Evolutionary conservation across 176 grass and related monocot species (phyloP).

Genomic region (Areca catechu): DNA sequence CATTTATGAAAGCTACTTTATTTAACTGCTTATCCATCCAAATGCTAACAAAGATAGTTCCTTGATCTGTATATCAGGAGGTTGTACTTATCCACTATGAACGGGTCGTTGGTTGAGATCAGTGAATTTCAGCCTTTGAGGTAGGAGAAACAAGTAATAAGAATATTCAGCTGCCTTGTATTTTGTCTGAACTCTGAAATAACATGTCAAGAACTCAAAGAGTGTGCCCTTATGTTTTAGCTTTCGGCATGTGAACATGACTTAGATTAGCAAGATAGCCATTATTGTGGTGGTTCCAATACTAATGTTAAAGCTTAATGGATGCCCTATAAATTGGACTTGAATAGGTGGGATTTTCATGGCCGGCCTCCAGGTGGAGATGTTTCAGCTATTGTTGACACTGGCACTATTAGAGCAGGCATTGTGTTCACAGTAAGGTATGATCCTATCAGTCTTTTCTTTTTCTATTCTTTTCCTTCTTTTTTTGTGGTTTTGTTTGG

Average conservation of each 20-base stretch:
- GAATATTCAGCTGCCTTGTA: too few species aligned
- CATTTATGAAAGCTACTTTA: too few species aligned
- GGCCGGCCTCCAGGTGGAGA: slow-evolving; percentile 82
- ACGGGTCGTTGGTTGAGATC: slow-evolving; percentile 70
- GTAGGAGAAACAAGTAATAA: slow-evolving; percentile 20
- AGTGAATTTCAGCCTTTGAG: slow-evolving; percentile 78
- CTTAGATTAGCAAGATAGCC: too few species aligned
- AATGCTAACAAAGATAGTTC: slow-evolving; percentile 22
- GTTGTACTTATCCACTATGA: slow-evolving; percentile 57
- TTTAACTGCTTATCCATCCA: not conserved
- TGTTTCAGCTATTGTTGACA: slow-evolving; percentile 63
- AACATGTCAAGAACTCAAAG: too few species aligned
- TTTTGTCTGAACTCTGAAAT: too few species aligned
- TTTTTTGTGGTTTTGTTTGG: too few species aligned
- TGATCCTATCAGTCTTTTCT: not conserved
- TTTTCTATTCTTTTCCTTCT: too few species aligned
- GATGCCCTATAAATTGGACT: not conserved
- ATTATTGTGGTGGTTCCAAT: too few species aligned
- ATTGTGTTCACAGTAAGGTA: slow-evolving; percentile 92
- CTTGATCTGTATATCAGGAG: slow-evolving; percentile 43
- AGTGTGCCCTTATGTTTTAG: too few species aligned
- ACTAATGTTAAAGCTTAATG: too few species aligned
- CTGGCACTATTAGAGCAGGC: slow-evolving; percentile 59
- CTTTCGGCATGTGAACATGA: too few species aligned
- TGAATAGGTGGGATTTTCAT: slow-evolving; percentile 70